phyloP scores from a whole-genome alignment of 2,329 filamentous ascomycete species.

The Beauveria sp. region DNA sequence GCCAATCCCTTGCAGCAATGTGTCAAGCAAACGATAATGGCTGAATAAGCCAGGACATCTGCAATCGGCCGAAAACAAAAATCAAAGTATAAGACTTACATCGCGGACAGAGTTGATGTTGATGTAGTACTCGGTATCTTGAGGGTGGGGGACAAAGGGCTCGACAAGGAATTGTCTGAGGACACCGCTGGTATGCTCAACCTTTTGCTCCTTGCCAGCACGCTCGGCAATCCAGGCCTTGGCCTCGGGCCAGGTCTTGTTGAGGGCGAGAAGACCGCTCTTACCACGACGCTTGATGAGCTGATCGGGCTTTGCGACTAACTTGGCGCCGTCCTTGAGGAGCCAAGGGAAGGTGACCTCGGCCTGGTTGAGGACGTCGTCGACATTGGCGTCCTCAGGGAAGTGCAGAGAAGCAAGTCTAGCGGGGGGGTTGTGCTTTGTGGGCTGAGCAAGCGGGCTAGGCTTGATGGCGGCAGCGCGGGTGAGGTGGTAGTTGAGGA shows the following conservation, averaged over 20 bases:
- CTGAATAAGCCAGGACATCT: constrained; percentile 2
- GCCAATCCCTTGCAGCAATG: background rate
- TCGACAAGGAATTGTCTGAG: constrained; percentile 96
- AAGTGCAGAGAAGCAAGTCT: constrained; percentile 92
- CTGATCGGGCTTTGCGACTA: constrained; percentile 99
- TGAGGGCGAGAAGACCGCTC: constrained; percentile 91
- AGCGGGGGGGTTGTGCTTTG: constrained; percentile 86
- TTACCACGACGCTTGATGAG: constrained; percentile 99
- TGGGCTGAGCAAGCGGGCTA: constrained; percentile 74
- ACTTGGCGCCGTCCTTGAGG: constrained; percentile 72
- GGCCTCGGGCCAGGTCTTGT: constrained; percentile 95
- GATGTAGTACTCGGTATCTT: constrained; percentile 98
- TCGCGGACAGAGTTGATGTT: constrained; percentile 99
- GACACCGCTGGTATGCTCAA: constrained; percentile 83
- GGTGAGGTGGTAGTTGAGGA: constrained; percentile 99
- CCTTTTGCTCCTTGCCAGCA: constrained; percentile 85
- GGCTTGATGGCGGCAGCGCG: constrained; percentile 96
- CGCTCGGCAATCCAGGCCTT: constrained; percentile 89
- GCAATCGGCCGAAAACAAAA: constrained; percentile 13
- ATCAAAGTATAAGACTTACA: constrained; percentile 55
- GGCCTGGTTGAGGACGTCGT: constrained; percentile 84
- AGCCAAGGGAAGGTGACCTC: constrained; percentile 97
- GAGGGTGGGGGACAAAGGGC: constrained; percentile 93
- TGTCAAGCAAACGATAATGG: background rate
- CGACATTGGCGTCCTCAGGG: constrained; percentile 76